Percentiles rank a stretch among this genome's conserved stretches.
Evolutionary conservation across 768 basidiomycete genomes (phyloP).

Genomic region (Suillus alpinus): DNA sequence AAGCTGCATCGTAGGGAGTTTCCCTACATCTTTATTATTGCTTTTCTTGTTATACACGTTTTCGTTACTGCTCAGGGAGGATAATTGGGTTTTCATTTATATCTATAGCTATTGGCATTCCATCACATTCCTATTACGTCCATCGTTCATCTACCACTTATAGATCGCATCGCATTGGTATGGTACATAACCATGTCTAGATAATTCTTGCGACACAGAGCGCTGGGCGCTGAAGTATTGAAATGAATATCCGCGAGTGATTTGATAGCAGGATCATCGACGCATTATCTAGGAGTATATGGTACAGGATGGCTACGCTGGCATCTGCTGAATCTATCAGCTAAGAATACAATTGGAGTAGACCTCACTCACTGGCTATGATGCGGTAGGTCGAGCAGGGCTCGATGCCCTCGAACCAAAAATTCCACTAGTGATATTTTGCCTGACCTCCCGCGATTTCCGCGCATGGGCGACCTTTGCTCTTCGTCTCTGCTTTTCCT

Average conservation of each 20-base stretch:
- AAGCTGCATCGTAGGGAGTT: not conserved
- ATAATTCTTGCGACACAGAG: not conserved
- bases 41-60: slow-evolving; percentile 1
- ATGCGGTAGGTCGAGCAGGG: not conserved
- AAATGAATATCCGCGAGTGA: not conserved
- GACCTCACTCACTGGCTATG: not conserved
- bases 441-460: not conserved
- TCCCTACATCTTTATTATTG: not conserved
- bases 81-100: not conserved
- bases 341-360: not conserved
- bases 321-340: not conserved
- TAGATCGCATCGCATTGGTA: not conserved
- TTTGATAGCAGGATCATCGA: not conserved
- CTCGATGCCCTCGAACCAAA: not conserved
- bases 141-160: not conserved
- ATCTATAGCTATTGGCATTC: not conserved
- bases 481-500: slow-evolving; percentile 1
- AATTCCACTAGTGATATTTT: not conserved
- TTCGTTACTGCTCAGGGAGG: not conserved
- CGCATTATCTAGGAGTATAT: not conserved
- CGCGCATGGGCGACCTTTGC: not conserved
- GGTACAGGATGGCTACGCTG: not conserved
- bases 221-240: not conserved
- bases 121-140: not conserved
- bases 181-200: not conserved